Conservation (phyloP, 345 rosid genomes). For the Streptanthus diversifolius region DNA sequence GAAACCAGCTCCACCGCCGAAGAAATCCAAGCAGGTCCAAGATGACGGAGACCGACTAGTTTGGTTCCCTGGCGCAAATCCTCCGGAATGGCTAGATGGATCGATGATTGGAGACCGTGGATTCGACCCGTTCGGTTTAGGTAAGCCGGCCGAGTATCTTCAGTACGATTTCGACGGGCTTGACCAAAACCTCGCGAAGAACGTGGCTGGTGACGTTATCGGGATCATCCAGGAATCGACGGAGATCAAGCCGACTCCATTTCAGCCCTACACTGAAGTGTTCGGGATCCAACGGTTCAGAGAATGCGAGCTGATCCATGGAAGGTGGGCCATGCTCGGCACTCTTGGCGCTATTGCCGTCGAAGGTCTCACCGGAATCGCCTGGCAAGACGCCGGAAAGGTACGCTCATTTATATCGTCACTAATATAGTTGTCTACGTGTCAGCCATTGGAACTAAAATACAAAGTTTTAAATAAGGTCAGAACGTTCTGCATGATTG, state of each 20-base stretch:
- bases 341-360: conserved; percentile 65
- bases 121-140: conserved; percentile 81
- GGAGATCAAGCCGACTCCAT: conserved; percentile 72
- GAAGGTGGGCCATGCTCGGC: conserved; percentile 92
- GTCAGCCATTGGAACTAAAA: not conserved
- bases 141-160: conserved; percentile 85
- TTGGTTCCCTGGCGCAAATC: conserved; percentile 68
- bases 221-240: conserved; percentile 46
- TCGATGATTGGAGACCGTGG: conserved; percentile 83
- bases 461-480: not conserved
- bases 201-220: conserved; percentile 60
- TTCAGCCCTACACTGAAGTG: conserved; percentile 82
- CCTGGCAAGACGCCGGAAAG: conserved; percentile 84
- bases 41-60: conserved; percentile 48
- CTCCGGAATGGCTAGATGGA: conserved; percentile 81
- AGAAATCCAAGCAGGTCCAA: conserved; percentile 31
- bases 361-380: conserved; percentile 62
- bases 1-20: conserved; percentile 41
- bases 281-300: conserved; percentile 83
- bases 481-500: conserved; percentile 1
- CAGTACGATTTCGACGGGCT: conserved; percentile 73
- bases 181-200: conserved; percentile 92
- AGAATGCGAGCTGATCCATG: conserved; percentile 92
- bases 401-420: conserved; percentile 21
- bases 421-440: conserved; percentile 4